Evolutionary conservation across 495 filamentous ascomycete species (phyloP), one percentile per base, ranked within the genome.

Genomic region (Neurospora sp.): DNA sequence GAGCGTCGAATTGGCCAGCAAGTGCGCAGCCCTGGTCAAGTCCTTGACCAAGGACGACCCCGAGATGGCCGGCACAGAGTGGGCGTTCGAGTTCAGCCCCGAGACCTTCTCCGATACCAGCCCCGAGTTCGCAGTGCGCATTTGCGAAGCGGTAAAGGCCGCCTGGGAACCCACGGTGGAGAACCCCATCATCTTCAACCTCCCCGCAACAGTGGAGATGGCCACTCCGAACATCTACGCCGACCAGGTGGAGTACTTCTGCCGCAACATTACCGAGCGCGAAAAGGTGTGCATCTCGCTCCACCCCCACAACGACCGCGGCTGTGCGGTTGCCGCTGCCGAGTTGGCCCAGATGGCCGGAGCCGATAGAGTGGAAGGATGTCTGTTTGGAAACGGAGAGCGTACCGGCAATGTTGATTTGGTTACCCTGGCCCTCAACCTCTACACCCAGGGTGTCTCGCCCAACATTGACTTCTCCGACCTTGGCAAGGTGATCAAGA

Each of bases 301-400:
- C 48, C 96, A 98, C 78, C 92, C 94, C 3, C 96, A 98, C 81
- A 99, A 99, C 77, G 96, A 98, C 82, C 88, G 96, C 44, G 94
- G 95, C 10, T 98, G 94, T 79, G 88, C 92, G 27, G 92, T 96
- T 44, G 96, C 94, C 5, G 85, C 86, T 1, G 92, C 95, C 11
- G 95, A 98, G 79, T 83, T 98, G 73, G 96, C 92, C 12, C 94
- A 97, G 82, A 97, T 98, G 94, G 96, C 93, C n/a, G 96, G 96
- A 75, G 96, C 94, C 8, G 92, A 98, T 81, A 84, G 96, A 79
- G 94, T 99, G 7, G 96, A 98, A 80, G 96, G 96, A 59, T 97
- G 93, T 79, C 87, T 97, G 35, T 97, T 99, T 77, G 95, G 95
- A 39, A 97, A 99, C 78, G 96, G 95, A 48, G 96, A 99, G 85